Conservation (phyloP, 441 rosid species). For the Theobroma grandiflorum region DNA sequence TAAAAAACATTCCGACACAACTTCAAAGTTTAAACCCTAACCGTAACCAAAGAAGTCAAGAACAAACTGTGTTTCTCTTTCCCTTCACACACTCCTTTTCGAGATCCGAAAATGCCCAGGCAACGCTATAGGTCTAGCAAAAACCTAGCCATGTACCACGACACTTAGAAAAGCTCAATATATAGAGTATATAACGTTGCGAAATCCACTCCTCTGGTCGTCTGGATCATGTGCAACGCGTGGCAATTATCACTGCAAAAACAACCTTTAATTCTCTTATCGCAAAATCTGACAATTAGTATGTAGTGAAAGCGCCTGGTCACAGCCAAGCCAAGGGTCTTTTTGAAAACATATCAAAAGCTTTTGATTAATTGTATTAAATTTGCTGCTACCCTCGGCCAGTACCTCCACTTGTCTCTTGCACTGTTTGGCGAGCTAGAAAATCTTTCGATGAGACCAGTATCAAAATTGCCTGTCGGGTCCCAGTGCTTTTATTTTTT, state of each 20-base stretch:
- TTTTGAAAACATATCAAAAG: neutral
- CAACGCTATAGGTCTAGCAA: slow-evolving; percentile 27
- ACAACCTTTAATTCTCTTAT: slow-evolving; percentile 20
- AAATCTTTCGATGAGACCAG: slow-evolving; percentile 31
- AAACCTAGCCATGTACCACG: neutral
- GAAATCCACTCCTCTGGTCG: slow-evolving; percentile 1
- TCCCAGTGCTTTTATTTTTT: neutral
- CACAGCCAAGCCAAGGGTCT: neutral
- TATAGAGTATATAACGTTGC: neutral
- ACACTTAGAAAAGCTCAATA: slow-evolving; percentile 11
- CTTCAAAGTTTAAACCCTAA: neutral
- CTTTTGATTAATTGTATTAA: slow-evolving; percentile 5
- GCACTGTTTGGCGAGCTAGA: slow-evolving; percentile 6
- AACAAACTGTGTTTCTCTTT: neutral
- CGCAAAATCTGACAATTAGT: slow-evolving; percentile 30
- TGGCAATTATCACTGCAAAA: slow-evolving; percentile 29
- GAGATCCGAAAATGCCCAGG: slow-evolving; percentile 36
- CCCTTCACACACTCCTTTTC: neutral
- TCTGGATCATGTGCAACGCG: slow-evolving; percentile 30
- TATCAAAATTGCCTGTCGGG: slow-evolving; percentile 15
- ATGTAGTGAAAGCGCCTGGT: slow-evolving; percentile 23
- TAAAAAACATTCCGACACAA: neutral
- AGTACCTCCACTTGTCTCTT: neutral
- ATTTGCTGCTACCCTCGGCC: neutral
- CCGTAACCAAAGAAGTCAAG: neutral